Evolutionary conservation across 2,329 filamentous ascomycete genomes (phyloP).

Genomic region (Magnaporthales sp.): DNA sequence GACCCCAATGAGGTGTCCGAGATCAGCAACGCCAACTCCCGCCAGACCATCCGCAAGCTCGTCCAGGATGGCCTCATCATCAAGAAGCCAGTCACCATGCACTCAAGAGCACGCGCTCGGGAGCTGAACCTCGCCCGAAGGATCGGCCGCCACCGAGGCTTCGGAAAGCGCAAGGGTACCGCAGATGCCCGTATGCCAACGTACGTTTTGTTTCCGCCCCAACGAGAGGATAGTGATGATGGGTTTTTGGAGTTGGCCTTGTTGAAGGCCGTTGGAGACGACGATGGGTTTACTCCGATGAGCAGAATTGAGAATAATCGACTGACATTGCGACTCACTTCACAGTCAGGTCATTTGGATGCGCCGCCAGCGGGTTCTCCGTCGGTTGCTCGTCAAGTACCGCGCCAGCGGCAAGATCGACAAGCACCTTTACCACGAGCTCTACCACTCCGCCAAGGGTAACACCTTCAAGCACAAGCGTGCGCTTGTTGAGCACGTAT

Average conservation of each 20-base stretch:
- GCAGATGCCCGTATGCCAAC: slow-evolving; percentile 98
- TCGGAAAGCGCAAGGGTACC: slow-evolving; percentile 99
- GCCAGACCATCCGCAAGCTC: slow-evolving; percentile 99
- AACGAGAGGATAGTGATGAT: not conserved
- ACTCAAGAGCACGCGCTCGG: slow-evolving; percentile 94
- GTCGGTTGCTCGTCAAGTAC: slow-evolving; percentile 99
- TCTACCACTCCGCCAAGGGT: slow-evolving; percentile 99
- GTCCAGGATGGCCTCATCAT: slow-evolving; percentile 99
- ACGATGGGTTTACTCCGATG: slow-evolving; percentile 15
- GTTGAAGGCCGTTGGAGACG: slow-evolving; percentile 1
- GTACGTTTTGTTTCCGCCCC: slow-evolving; percentile 44
- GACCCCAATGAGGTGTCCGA: slow-evolving; percentile 99
- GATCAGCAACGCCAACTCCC: slow-evolving; percentile 99
- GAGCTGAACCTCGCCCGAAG: slow-evolving; percentile 90
- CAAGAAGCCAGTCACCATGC: slow-evolving; percentile 99
- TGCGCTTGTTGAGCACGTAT: slow-evolving; percentile 98
- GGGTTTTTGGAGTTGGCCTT: too few species aligned
- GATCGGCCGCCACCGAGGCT: slow-evolving; percentile 95
- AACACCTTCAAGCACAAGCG: slow-evolving; percentile 99
- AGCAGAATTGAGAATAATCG: not conserved
- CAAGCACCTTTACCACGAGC: slow-evolving; percentile 99
- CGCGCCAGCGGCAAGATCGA: slow-evolving; percentile 99
- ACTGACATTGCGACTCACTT: slow-evolving; percentile 14
- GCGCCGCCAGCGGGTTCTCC: slow-evolving; percentile 98
- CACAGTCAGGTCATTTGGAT: slow-evolving; percentile 95